These are phyloP conservation scores for Hymenochaete sp. DNA, from an alignment of 1,284 basidiomycete genomes.

Conservation along the genomic window DNA sequence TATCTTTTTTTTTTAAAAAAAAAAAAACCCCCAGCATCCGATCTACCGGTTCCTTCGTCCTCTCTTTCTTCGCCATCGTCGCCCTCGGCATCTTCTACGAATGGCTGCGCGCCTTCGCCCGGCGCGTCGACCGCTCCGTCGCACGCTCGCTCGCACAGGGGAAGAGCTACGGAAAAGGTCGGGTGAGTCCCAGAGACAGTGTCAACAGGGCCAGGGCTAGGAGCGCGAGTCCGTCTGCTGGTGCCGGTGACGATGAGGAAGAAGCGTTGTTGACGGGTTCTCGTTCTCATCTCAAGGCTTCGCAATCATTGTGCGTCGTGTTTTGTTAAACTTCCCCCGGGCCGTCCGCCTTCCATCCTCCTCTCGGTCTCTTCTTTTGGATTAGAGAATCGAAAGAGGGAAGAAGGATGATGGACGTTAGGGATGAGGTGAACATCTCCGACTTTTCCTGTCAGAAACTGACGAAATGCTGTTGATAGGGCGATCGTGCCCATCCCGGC, in stretches of 20 bases:
- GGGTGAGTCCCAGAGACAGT: constrained; percentile 25
- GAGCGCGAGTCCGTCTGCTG: constrained; percentile 26
- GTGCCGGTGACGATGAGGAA: constrained; percentile 39
- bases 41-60: constrained; percentile 43
- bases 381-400: background rate
- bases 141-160: constrained; percentile 35
- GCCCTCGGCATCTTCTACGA: constrained; percentile 63
- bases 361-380: constrained; percentile 25
- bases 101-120: constrained; percentile 58
- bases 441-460: too few relatives aligned
- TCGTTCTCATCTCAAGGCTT: constrained; percentile 11
- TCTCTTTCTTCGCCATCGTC: constrained; percentile 57
- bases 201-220: constrained; percentile 40
- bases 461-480: constrained; percentile 24
- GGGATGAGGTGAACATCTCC: too few relatives aligned
- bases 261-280: constrained; percentile 45
- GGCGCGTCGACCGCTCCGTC: constrained; percentile 48
- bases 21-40: constrained; percentile 34
- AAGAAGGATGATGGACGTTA: background rate
- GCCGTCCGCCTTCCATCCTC: too few relatives aligned
- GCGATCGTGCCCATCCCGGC: constrained; percentile 39
- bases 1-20: background rate
- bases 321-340: background rate
- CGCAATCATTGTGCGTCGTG: constrained; percentile 12
- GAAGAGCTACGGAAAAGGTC: constrained; percentile 42